Evolutionary conservation across 2,329 filamentous ascomycete genomes (phyloP), one percentile per base, ranked within the genome.

Genomic region (Paecilomyces sp.): DNA sequence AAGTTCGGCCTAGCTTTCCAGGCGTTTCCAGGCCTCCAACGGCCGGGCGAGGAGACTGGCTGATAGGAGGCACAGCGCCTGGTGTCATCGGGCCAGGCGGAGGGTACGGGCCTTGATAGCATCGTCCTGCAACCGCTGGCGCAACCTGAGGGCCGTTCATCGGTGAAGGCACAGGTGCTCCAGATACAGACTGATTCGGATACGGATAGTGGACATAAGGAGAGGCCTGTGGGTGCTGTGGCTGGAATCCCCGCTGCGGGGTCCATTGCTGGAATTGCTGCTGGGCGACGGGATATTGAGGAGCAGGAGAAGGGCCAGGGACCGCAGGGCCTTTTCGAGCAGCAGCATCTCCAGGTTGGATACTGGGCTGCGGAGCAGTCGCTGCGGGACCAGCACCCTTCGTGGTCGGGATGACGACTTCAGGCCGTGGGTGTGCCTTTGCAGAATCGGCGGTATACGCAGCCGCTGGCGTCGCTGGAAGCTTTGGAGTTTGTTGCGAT

Each of bases 251-350:
- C 57, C 65, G 64, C 56, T 74, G 70, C 7, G 73, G 64, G 31
- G 72, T 65, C 74, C 73, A 75, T 62, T 75, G 73, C 58, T 74
- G 73, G 60, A 74, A 72, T 56, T 66, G 73, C 47, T 70, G 68
- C 52, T 74, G 70, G 2, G 65, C 65, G 8, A 61, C 66, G 54
- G 64, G 67, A 56, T 66, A 51, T 50, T 65, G 66, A 58, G 65
- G 61, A 5, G 60, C 59, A 2, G 63, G 58, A 12, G 64, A 51
- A 31, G 65, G 57, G 34, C 68, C 57, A 18, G 58, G 53, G 33
- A 63, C 53, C 7, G 62, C 18, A 8, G 62, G 57, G 9, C 51
- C 57, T 56, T 62, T 60, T 53, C 69, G 68, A 18, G 54, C 62
- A 28, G 62, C 53, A 53, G 62, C 54, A 24, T 64, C 65, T 28